These are phyloP conservation scores for Myxozyma neotropica DNA, from an alignment of 805 yeast genomes.

Conservation along the genomic window DNA sequence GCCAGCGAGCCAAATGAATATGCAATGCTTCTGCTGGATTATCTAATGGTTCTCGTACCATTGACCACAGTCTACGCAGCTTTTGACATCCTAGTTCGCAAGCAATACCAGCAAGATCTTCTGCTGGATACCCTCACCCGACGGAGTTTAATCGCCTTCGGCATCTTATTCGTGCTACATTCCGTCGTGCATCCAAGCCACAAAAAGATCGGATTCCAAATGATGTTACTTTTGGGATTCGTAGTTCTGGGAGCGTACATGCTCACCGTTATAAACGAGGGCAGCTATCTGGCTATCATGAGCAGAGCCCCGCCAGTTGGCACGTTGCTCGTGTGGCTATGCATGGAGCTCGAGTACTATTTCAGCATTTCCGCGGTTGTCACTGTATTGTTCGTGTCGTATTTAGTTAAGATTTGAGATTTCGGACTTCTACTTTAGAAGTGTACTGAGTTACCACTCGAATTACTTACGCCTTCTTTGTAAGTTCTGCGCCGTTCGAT, in stretches of 20 bases:
- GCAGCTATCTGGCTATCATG: conserved; percentile 47
- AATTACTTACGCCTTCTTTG: neutral
- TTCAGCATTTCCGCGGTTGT: conserved; percentile 28
- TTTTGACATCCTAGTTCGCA: conserved; percentile 43
- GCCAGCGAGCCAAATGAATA: conserved; percentile 27
- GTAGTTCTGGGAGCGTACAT: conserved; percentile 43
- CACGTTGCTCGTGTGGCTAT: conserved; percentile 47
- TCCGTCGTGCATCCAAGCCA: conserved; percentile 38
- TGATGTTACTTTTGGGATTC: conserved; percentile 34
- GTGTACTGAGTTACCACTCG: neutral
- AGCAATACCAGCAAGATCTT: conserved; percentile 43
- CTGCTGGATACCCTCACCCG: conserved; percentile 31
- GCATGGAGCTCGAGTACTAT: conserved; percentile 46
- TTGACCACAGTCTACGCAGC: conserved; percentile 43
- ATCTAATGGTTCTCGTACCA: conserved; percentile 40
- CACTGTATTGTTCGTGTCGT: conserved; percentile 23
- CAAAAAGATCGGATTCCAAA: conserved; percentile 32
- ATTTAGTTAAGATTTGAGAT: conserved; percentile 5
- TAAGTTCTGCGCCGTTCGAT: too few relatives aligned
- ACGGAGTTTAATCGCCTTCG: conserved; percentile 36
- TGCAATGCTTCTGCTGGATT: conserved; percentile 39
- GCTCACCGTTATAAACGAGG: conserved; percentile 41
- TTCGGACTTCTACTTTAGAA: neutral
- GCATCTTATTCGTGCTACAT: conserved; percentile 40
- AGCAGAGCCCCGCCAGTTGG: conserved; percentile 47